phyloP scores from a whole-genome alignment of 495 filamentous ascomycete genomes.

The Paragyromitra xinjiangensis region DNA sequence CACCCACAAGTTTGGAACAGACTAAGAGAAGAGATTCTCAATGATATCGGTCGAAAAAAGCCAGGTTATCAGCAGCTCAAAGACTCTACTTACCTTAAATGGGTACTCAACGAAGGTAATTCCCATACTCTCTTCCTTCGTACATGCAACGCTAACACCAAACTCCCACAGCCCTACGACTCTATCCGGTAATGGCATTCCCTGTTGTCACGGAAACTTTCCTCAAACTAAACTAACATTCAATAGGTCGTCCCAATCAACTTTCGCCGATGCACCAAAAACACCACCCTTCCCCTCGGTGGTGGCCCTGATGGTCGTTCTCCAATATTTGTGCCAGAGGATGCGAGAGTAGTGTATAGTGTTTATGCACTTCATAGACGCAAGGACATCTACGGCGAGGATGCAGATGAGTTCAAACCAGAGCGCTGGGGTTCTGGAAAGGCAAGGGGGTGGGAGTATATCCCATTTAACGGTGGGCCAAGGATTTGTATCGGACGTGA shows the following conservation, averaged over 20 bases:
- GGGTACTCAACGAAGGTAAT: constrained; percentile 65
- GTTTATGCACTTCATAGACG: constrained; percentile 61
- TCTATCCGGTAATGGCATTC: constrained; percentile 68
- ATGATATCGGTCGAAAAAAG: constrained; percentile 57
- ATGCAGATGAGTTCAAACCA: constrained; percentile 59
- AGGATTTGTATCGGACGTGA: constrained; percentile 69
- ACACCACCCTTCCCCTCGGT: constrained; percentile 65
- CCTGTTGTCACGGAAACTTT: neutral
- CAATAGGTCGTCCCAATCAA: constrained; percentile 68
- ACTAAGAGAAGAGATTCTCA: constrained; percentile 64
- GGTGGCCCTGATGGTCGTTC: constrained; percentile 63
- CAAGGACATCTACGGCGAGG: constrained; percentile 58
- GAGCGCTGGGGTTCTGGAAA: constrained; percentile 58
- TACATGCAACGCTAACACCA: constrained; percentile 1
- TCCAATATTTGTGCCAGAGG: constrained; percentile 63
- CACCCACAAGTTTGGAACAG: constrained; percentile 61
- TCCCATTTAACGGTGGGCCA: constrained; percentile 68
- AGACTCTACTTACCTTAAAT: constrained; percentile 62
- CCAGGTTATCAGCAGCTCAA: constrained; percentile 55
- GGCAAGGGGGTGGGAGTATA: constrained; percentile 56
- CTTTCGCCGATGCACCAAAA: constrained; percentile 58
- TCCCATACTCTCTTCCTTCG: neutral
- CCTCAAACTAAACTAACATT: constrained; percentile 45
- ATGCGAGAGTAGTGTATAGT: constrained; percentile 59
- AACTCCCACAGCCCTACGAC: constrained; percentile 62